Conservation (phyloP, 345 rosid species). For the Dipteronia dyeriana region DNA sequence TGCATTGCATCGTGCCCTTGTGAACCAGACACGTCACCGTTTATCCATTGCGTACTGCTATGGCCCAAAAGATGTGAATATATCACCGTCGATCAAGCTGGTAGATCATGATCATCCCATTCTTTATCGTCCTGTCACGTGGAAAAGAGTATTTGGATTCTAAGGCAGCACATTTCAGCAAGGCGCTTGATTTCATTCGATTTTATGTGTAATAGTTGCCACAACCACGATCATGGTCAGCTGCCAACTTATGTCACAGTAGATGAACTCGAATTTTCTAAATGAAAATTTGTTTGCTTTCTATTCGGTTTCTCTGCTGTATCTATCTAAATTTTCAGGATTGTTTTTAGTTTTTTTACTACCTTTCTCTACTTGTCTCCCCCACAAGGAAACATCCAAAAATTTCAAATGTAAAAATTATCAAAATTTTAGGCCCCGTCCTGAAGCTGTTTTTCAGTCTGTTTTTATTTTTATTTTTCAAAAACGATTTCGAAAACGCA, state of each 20-base stretch:
- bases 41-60: conserved; percentile 47
- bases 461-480: too few species aligned
- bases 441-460: too few species aligned
- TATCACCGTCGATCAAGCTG: conserved; percentile 35
- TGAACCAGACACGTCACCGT: conserved; percentile 42
- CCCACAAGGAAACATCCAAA: too few species aligned
- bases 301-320: too few species aligned
- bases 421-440: too few species aligned
- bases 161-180: conserved; percentile 41
- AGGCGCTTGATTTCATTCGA: conserved; percentile 41
- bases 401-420: too few species aligned
- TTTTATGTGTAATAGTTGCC: not conserved
- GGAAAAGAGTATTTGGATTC: conserved; percentile 54
- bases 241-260: not conserved
- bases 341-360: too few species aligned
- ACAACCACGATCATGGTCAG: not conserved
- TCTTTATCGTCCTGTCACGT: conserved; percentile 35
- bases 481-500: too few species aligned
- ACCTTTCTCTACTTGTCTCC: too few species aligned
- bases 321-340: too few species aligned
- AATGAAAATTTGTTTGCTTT: too few species aligned
- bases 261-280: too few species aligned
- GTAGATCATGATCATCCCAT: conserved; percentile 41
- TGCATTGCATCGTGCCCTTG: conserved; percentile 46
- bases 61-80: conserved; percentile 35